These are phyloP conservation scores for Talaromyces ruber DNA, from an alignment of 495 filamentous ascomycete genomes.

Conservation along the genomic window DNA sequence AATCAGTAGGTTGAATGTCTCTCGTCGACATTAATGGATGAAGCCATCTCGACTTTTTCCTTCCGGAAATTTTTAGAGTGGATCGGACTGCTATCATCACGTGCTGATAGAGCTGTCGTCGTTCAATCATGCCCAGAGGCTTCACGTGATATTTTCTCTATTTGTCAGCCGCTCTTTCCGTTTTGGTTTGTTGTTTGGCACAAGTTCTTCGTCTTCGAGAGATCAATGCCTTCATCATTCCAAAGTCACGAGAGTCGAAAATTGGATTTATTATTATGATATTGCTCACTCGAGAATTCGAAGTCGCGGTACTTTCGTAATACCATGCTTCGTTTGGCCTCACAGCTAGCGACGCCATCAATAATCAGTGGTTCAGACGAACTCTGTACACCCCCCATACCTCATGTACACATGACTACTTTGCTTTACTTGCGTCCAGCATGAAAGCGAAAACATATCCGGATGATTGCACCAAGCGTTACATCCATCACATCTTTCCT, in stretches of 20 bases:
- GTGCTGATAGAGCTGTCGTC: constrained; percentile 30
- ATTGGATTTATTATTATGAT: background rate
- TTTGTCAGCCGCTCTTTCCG: background rate
- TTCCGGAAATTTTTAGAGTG: constrained; percentile 42
- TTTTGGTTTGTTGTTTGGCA: background rate
- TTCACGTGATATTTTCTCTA: background rate
- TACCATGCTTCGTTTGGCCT: background rate
- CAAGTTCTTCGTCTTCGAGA: background rate
- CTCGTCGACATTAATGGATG: constrained; percentile 8
- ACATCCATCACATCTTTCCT: background rate
- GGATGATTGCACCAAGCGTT: constrained; percentile 1
- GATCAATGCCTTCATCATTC: background rate
- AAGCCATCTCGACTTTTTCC: background rate
- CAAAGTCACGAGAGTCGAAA: background rate
- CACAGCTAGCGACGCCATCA: background rate
- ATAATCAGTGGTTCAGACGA: background rate
- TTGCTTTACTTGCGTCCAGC: background rate
- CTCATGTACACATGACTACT: background rate
- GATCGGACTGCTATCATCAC: constrained; percentile 35
- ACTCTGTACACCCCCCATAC: background rate
- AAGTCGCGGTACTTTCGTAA: background rate
- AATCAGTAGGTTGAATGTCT: constrained; percentile 8
- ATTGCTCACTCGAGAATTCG: background rate
- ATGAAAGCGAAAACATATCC: background rate
- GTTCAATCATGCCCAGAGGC: background rate